These are phyloP conservation scores for Arxiozyma slooffiae DNA, from an alignment of 1,139 yeast genomes.

Conservation along the genomic window DNA sequence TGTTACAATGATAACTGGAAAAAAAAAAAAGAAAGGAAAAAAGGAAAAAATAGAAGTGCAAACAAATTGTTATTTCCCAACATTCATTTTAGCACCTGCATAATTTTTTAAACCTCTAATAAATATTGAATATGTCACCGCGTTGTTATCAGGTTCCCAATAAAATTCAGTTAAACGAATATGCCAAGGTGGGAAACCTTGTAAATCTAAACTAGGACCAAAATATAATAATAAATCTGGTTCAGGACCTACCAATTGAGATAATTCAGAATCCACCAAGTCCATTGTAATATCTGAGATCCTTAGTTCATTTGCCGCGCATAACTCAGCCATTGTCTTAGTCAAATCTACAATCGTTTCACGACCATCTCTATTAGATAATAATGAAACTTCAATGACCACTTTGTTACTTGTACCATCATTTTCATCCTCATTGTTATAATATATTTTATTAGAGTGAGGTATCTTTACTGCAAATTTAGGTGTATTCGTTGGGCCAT, in stretches of 20 bases:
- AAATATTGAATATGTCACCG: slow-evolving; percentile 77
- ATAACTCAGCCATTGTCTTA: slow-evolving; percentile 72
- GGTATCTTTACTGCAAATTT: slow-evolving; percentile 52
- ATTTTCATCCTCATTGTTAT: slow-evolving; percentile 24
- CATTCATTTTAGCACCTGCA: slow-evolving; percentile 72
- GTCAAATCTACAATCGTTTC: slow-evolving; percentile 84
- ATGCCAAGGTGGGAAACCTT: slow-evolving; percentile 98
- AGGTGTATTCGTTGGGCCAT: slow-evolving; percentile 64
- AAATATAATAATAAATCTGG: slow-evolving; percentile 82
- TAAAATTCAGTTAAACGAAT: slow-evolving; percentile 80
- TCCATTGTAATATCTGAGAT: slow-evolving; percentile 62
- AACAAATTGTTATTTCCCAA: slow-evolving; percentile 48
- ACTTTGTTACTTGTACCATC: slow-evolving; percentile 25
- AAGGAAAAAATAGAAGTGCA: not conserved
- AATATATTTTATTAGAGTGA: slow-evolving; percentile 43
- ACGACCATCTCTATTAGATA: slow-evolving; percentile 77
- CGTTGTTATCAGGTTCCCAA: slow-evolving; percentile 77
- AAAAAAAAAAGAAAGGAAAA: not conserved
- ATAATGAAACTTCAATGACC: slow-evolving; percentile 54
- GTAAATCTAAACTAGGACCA: slow-evolving; percentile 77
- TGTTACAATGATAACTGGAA: not conserved
- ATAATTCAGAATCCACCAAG: slow-evolving; percentile 64
- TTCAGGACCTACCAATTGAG: slow-evolving; percentile 72
- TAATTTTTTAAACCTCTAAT: slow-evolving; percentile 73
- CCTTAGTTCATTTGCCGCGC: slow-evolving; percentile 51